Evolutionary conservation across 495 filamentous ascomycete genomes (phyloP).

Genomic region (Aspergillus conjunctus): DNA sequence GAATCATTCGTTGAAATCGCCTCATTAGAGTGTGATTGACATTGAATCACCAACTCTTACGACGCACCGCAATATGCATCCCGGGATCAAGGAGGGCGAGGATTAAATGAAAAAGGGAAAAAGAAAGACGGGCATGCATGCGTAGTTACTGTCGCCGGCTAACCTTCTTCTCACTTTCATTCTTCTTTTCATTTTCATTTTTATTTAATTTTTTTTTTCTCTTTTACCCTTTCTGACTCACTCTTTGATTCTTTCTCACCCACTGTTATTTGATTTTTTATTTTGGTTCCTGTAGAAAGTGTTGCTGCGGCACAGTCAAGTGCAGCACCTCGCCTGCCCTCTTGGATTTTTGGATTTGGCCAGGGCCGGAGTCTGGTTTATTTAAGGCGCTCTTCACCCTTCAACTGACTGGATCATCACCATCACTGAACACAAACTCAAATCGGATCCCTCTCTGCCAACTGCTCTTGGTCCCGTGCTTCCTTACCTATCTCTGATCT

Average conservation of each 20-base stretch:
- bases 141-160: slow-evolving; percentile 24
- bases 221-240: slow-evolving; percentile 14
- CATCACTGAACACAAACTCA: slow-evolving; percentile 10
- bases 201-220: slow-evolving; percentile 19
- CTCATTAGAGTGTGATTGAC: slow-evolving; percentile 26
- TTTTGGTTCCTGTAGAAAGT: slow-evolving; percentile 20
- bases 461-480: slow-evolving; percentile 6
- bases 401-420: slow-evolving; percentile 21
- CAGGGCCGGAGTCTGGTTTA: slow-evolving; percentile 20
- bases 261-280: slow-evolving; percentile 18
- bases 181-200: slow-evolving; percentile 15
- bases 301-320: slow-evolving; percentile 34
- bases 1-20: slow-evolving; percentile 23
- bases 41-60: slow-evolving; percentile 30
- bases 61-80: slow-evolving; percentile 16
- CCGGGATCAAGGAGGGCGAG: slow-evolving; percentile 15
- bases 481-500: slow-evolving; percentile 2
- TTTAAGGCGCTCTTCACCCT: slow-evolving; percentile 31
- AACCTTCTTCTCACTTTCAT: slow-evolving; percentile 20
- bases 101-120: slow-evolving; percentile 17
- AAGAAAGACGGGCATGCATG: slow-evolving; percentile 18
- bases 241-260: slow-evolving; percentile 12
- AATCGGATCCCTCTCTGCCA: slow-evolving; percentile 8
- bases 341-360: slow-evolving; percentile 12
- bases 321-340: slow-evolving; percentile 23